phyloP scores from a whole-genome alignment of 2,329 filamentous ascomycete species.

The Aspergillus eucalypticola region DNA sequence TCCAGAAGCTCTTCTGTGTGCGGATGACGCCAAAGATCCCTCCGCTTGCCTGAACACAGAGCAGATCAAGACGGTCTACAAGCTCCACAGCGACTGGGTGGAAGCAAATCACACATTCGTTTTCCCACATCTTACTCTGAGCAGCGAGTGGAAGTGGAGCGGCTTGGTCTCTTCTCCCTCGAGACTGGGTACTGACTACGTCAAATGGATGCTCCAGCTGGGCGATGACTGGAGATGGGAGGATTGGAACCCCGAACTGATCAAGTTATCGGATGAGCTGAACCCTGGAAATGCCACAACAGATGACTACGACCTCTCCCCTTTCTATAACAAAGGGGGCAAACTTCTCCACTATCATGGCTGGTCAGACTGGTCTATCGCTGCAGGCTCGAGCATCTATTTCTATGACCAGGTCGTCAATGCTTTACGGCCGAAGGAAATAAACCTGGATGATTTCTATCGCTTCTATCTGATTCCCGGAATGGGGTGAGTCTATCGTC shows the following conservation, averaged over 20 bases:
- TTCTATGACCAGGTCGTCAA: constrained; percentile 2
- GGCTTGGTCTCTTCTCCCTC: constrained; percentile 2
- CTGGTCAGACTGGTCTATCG: constrained; percentile 10
- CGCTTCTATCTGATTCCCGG: constrained; percentile 19
- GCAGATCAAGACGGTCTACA: constrained; percentile 42
- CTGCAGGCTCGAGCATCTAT: constrained; percentile 16
- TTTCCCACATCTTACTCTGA: constrained; percentile 10
- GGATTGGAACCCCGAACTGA: constrained; percentile 41
- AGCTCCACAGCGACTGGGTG: constrained; percentile 5
- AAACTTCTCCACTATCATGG: constrained; percentile 22
- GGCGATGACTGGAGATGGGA: constrained; percentile 36
- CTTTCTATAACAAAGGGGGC: constrained; percentile 12
- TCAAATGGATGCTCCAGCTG: constrained; percentile 11
- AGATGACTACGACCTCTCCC: constrained; percentile 13
- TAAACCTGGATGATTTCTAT: constrained; percentile 16
- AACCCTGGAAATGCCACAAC: constrained; percentile 14
- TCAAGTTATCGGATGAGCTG: constrained; percentile 27
- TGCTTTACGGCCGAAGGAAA: neutral
- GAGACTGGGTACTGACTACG: constrained; percentile 38
- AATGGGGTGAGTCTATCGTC: constrained; percentile 10
- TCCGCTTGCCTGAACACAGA: constrained; percentile 45
- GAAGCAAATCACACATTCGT: constrained; percentile 34
- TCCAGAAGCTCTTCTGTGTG: constrained; percentile 30
- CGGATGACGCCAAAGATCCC: constrained; percentile 24
- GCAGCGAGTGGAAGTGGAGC: neutral